Percentiles rank a stretch among this genome's conserved stretches.
phyloP scores from a whole-genome alignment of 2,329 filamentous ascomycete genomes.

The Colletotrichum incanum region DNA sequence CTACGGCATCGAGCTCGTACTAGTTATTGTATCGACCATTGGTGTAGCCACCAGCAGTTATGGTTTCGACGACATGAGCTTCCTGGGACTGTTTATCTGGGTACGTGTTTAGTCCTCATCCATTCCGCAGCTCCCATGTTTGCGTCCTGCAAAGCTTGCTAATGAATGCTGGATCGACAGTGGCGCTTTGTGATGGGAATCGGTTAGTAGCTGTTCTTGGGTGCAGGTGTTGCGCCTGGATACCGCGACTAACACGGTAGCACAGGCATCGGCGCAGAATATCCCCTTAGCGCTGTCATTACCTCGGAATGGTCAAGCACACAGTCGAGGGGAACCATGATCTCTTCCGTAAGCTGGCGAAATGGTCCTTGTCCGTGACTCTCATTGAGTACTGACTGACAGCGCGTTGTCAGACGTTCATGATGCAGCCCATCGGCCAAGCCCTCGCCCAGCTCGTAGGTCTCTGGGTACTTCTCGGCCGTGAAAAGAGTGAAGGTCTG shows the following conservation, averaged over 20 bases:
- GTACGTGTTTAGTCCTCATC: constrained; percentile 46
- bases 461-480: constrained; percentile 66
- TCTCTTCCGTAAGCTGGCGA: constrained; percentile 67
- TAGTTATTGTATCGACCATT: constrained; percentile 72
- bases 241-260: not conserved
- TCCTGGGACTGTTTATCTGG: constrained; percentile 66
- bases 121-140: not conserved
- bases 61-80: constrained; percentile 65
- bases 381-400: not conserved
- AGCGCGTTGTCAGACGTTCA: constrained; percentile 57
- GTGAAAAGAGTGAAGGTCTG: constrained; percentile 59
- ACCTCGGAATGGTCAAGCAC: constrained; percentile 77
- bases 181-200: constrained; percentile 71
- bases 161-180: constrained; percentile 43
- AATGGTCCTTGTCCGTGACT: not conserved
- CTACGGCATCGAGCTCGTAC: constrained; percentile 70
- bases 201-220: constrained; percentile 50
- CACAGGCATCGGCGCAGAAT: constrained; percentile 71
- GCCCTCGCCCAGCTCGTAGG: constrained; percentile 76
- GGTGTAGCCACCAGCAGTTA: constrained; percentile 68
- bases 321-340: constrained; percentile 76
- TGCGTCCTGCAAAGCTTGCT: not conserved
- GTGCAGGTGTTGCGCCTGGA: not conserved
- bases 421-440: constrained; percentile 80
- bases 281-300: constrained; percentile 77